Evolutionary conservation across 441 rosid genomes (phyloP), one percentile per base, ranked within the genome.

Genomic region (Aquilaria agallochum): DNA sequence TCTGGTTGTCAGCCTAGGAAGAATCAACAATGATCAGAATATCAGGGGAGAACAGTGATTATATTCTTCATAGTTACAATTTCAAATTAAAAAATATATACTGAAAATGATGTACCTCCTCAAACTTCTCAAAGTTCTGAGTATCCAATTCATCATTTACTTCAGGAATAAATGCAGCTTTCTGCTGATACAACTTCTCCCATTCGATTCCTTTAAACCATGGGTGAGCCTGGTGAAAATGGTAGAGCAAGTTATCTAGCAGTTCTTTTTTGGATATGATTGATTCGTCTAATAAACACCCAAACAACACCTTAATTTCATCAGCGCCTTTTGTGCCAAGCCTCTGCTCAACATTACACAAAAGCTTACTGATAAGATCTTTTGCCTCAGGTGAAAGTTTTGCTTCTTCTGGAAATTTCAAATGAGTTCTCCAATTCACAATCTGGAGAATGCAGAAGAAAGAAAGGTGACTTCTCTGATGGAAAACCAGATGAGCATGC

Each of bases 81-180:
- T 4, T 36, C 42, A 4, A 4, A 1, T 64, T 63, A 12, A 69
- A 15, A 30, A 47, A 58, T 54, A 46, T 13, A 36, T 27, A 32
- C 30, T 55, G 63, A 68, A 42, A 62, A 32, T 48, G 49, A 54
- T 60, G 56, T 79, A 93, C 98, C 96, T 93, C 98, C 61, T 93
- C 97, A 75, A 90, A 93, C 66, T 93, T 93, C 79, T 93, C 98
- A 50, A 93, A 88, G 73, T 93, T 90, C 74, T 90, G 98, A 30
- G 97, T 93, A 59, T 93, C 98, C 79, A 93, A 67, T 74, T 93
- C 98, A 72, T 81, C 95, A 74, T 88, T 88, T 73, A 93, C 98
- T 81, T 88, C 83, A 20, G 98, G 97, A 68, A 88, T 90, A 79
- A 90, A 88, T 36, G 98, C 97, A 50, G 98, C 98, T 74, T 85